Percentiles rank a stretch among this genome's conserved stretches.
Evolutionary conservation across 208 protist species (phyloP).

Genomic region (Acanthamoeba triangularis): DNA sequence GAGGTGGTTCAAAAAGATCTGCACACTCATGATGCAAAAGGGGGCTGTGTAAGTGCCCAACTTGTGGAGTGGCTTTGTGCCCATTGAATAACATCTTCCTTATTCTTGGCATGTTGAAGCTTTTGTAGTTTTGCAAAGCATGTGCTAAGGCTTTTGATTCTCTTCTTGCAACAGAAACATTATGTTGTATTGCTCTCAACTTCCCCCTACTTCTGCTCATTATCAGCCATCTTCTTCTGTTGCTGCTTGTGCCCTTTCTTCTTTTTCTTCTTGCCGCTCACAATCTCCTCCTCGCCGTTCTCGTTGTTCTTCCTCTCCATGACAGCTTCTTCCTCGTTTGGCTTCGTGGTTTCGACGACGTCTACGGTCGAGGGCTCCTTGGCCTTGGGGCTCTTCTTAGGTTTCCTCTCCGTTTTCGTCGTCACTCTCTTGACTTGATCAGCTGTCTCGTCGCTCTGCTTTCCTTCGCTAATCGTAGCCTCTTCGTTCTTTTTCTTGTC

Average conservation of each 20-base stretch:
- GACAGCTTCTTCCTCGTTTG: not conserved
- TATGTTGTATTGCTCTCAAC: too few relatives aligned
- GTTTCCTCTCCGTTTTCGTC: not conserved
- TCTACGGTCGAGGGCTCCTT: not conserved
- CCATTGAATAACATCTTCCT: too few relatives aligned
- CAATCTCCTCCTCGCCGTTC: not conserved
- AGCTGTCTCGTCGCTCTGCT: not conserved
- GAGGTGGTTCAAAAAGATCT: too few relatives aligned
- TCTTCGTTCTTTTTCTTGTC: not conserved
- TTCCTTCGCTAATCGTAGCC: not conserved
- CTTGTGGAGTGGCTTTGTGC: too few relatives aligned
- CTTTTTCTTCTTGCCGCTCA: not conserved
- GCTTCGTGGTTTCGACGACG: not conserved
- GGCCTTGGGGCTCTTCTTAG: not conserved
- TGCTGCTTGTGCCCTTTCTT: not conserved
- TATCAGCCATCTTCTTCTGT: not conserved
- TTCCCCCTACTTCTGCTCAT: too few relatives aligned
- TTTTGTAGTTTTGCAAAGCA: too few relatives aligned
- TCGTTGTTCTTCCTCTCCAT: not conserved
- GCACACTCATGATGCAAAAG: too few relatives aligned
- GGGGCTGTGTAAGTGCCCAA: too few relatives aligned
- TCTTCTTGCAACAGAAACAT: too few relatives aligned
- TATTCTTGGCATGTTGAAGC: too few relatives aligned
- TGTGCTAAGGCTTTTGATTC: too few relatives aligned
- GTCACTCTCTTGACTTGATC: not conserved